Percentiles rank a stretch among this genome's conserved stretches.
Evolutionary conservation across 2,329 filamentous ascomycete species (phyloP).

Genomic region (Zarea fungicola): DNA sequence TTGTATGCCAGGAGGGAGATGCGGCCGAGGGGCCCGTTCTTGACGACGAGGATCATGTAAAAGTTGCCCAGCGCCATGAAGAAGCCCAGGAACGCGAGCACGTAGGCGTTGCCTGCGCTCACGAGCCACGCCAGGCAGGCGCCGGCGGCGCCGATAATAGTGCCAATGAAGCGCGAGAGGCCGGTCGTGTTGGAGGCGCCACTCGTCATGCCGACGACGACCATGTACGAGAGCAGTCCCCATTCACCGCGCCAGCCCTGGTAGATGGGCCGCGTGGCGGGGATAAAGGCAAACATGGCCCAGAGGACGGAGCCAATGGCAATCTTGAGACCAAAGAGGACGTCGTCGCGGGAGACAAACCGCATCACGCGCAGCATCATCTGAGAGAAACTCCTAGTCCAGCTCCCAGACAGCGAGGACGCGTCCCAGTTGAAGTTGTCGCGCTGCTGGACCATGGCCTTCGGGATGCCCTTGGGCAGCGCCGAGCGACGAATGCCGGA

Average conservation of each 20-base stretch:
- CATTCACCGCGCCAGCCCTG: constrained; percentile 91
- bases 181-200: constrained; percentile 94
- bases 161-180: constrained; percentile 79
- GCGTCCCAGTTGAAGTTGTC: constrained; percentile 54
- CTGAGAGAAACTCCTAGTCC: constrained; percentile 42
- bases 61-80: constrained; percentile 77
- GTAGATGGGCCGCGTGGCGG: constrained; percentile 72
- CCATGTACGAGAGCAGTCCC: constrained; percentile 95
- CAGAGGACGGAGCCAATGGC: constrained; percentile 85
- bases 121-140: constrained; percentile 75
- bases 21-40: constrained; percentile 83
- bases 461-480: constrained; percentile 51
- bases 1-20: constrained; percentile 97
- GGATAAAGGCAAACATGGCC: constrained; percentile 82
- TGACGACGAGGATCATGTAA: constrained; percentile 79
- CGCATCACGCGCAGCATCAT: constrained; percentile 40
- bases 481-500: constrained; percentile 48
- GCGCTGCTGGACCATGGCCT: constrained; percentile 45
- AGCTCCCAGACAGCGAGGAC: constrained; percentile 40
- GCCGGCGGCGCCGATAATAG: constrained; percentile 70
- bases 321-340: constrained; percentile 84
- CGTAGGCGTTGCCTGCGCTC: constrained; percentile 65
- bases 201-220: constrained; percentile 96
- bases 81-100: constrained; percentile 77
- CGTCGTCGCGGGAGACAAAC: constrained; percentile 49